These are phyloP conservation scores for Pichia sp. DNA, from an alignment of 1,139 yeast genomes.

Conservation along the genomic window DNA sequence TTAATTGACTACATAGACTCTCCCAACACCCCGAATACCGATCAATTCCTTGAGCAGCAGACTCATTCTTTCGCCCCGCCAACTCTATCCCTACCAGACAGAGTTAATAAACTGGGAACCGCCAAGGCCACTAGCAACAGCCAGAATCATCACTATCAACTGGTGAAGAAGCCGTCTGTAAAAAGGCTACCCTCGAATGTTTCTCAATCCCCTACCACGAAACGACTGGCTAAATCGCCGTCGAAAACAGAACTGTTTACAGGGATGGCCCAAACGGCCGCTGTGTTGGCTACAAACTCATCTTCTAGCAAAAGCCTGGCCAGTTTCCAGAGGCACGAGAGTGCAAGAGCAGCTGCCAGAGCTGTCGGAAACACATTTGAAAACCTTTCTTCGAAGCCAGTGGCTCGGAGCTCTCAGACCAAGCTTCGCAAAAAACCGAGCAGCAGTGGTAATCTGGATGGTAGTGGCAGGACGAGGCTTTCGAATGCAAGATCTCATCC, in stretches of 20 bases:
- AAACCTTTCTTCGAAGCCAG: no score
- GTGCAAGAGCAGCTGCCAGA: conserved; percentile 16
- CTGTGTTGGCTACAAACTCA: conserved; percentile 8
- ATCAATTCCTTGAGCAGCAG: neutral
- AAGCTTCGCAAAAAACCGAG: neutral
- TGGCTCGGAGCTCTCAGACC: no score
- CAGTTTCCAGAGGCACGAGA: conserved; percentile 2
- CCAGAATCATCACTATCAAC: neutral
- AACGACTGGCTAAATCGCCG: conserved; percentile 8
- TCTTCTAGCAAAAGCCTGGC: neutral
- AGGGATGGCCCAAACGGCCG: conserved; percentile 16
- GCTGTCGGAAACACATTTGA: conserved; percentile 7
- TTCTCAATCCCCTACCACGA: conserved; percentile 7
- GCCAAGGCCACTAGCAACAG: neutral
- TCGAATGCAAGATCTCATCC: neutral
- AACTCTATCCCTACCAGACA: neutral
- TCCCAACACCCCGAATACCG: neutral
- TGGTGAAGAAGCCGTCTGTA: conserved; percentile 6
- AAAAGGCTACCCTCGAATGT: conserved; percentile 6
- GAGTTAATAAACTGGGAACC: neutral
- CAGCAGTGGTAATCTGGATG: neutral
- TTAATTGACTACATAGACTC: neutral
- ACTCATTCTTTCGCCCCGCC: neutral
- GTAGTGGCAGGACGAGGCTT: neutral
- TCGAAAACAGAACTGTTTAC: neutral